Evolutionary conservation across 2,329 filamentous ascomycete genomes (phyloP).

Genomic region (Penicillium hesseltinei): DNA sequence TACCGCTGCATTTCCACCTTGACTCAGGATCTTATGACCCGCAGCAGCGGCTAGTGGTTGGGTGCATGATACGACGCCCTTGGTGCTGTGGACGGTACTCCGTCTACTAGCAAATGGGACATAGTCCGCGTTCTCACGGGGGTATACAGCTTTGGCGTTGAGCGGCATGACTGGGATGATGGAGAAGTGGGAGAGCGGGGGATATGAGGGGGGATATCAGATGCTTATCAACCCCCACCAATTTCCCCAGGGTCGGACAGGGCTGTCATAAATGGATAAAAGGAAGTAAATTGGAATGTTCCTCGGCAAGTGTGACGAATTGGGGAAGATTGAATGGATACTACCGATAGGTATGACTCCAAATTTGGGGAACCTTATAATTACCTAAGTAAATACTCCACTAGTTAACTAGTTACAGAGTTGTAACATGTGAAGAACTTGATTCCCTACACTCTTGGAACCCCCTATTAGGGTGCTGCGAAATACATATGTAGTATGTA

Average conservation of each 20-base stretch:
- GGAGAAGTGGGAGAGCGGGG: neutral
- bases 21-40: constrained; percentile 77
- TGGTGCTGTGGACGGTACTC: constrained; percentile 89
- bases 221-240: constrained; percentile 3
- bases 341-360: neutral
- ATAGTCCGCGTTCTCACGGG: constrained; percentile 46
- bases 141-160: constrained; percentile 51
- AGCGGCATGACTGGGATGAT: constrained; percentile 44
- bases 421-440: neutral
- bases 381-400: neutral
- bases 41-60: constrained; percentile 88
- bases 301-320: neutral
- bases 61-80: constrained; percentile 85
- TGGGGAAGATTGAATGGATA: constrained; percentile 8
- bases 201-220: neutral
- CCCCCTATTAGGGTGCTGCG: neutral
- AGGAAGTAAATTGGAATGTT: neutral
- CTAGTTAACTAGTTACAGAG: too few relatives aligned
- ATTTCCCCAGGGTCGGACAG: neutral
- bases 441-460: neutral
- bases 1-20: constrained; percentile 91
- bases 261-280: neutral
- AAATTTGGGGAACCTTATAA: neutral
- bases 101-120: constrained; percentile 63
- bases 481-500: neutral